Base-by-base conservation (phyloP, 768 basidiomycete genomes). In the Dendrothele bispora region DNA sequence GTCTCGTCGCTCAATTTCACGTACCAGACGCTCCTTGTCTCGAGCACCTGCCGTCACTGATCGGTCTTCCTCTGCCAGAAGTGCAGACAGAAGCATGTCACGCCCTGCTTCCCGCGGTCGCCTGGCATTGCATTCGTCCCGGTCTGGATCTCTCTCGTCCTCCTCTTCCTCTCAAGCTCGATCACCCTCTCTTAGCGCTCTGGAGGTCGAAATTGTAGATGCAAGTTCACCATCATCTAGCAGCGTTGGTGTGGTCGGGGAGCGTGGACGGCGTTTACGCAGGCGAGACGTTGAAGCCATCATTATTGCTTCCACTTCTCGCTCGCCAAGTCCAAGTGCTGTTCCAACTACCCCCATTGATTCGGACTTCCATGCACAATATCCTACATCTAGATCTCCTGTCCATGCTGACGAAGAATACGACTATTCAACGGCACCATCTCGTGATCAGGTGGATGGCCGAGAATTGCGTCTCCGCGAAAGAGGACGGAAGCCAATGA, bases 271-370 rank as follows among this genome's bases (percentile, higher is more conserved):
- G 39, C 58, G 61, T 21, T 61, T 55, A 34, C 30, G 30, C 30
- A 10, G 30, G 30, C 10, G 30, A 17, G n/a, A 10, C 11, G 15
- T 36, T 28, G 27, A 61, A 41, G 24, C 62, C 58, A 53, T 53
- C 50, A 20, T 45, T 26, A 25, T 41, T 35, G 53, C 55, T 28
- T 65, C 59, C 10, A 45, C 55, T 17, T 77, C 75, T 7, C 72
- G 77, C 17, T 79, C 77, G 5, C 65, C 70, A 7, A 79, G 77
- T 59, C 77, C 77, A 1, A 75, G 74, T 49, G 60, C 73, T 7
- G 64, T 69, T 2, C 77, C 77, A 0, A 55, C 64, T 6, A 82
- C 79, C 0, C 81, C 81, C 2, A 52, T 61, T 4, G 74, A 75
- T 25, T 28, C 21, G 7, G 30, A 21, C 7, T n/a, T n/a, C n/a